Evolutionary conservation across 805 yeast species (phyloP).

Genomic region (Scheffersomyces lignosus): DNA sequence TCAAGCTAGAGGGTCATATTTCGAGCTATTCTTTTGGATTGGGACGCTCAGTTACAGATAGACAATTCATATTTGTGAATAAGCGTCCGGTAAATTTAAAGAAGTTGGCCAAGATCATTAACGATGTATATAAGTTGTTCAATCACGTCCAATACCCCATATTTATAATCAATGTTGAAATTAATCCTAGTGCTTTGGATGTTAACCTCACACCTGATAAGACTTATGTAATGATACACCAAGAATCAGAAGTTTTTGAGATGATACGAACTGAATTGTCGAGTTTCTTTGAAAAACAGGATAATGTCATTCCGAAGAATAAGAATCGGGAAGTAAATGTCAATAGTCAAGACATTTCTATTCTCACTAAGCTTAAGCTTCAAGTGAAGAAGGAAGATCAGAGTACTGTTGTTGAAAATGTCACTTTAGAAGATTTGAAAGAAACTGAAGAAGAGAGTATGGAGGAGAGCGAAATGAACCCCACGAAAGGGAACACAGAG

Average conservation of each 20-base stretch:
- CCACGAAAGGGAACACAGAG: no score
- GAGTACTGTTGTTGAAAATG: not conserved
- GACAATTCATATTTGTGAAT: constrained; percentile 77
- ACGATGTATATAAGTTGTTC: constrained; percentile 70
- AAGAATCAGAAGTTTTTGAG: constrained; percentile 62
- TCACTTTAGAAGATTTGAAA: not conserved
- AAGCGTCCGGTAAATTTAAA: constrained; percentile 69
- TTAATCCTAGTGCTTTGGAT: constrained; percentile 61
- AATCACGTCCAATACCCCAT: constrained; percentile 76
- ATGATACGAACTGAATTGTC: constrained; percentile 51
- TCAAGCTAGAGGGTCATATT: constrained; percentile 57
- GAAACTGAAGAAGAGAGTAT: not conserved
- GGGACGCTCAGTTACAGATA: constrained; percentile 62
- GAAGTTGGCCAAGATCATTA: constrained; percentile 55
- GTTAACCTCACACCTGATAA: constrained; percentile 93
- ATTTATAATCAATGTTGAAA: constrained; percentile 57
- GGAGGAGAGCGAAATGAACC: no score
- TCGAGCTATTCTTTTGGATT: constrained; percentile 80
- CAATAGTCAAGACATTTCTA: not conserved
- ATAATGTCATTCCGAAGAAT: constrained; percentile 37
- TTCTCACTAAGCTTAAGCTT: not conserved
- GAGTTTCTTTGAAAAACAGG: constrained; percentile 43
- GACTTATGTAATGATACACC: constrained; percentile 64
- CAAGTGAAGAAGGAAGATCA: not conserved
- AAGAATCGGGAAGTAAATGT: constrained; percentile 29